These are phyloP conservation scores for Arxiozyma telluris DNA, from an alignment of 1,139 yeast species.

Conservation along the genomic window DNA sequence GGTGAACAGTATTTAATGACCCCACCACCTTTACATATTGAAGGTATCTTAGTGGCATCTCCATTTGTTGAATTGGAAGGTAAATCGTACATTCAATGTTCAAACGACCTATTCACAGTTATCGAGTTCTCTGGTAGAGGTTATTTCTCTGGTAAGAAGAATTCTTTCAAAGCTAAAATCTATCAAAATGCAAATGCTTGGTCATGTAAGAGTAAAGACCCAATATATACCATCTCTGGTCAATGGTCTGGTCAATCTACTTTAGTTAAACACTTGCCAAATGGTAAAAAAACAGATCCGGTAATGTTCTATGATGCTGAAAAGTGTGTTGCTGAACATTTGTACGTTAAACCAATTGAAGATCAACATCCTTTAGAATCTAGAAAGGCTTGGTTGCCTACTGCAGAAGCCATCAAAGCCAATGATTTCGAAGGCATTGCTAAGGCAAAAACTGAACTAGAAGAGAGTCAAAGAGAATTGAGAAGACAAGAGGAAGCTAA, in stretches of 20 bases:
- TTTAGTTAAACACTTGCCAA: constrained; percentile 26
- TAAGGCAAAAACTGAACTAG: constrained; percentile 65
- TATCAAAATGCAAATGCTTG: constrained; percentile 47
- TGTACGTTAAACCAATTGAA: constrained; percentile 68
- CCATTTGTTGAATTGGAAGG: constrained; percentile 91
- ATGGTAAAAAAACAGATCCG: constrained; percentile 20
- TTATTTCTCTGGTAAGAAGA: constrained; percentile 89
- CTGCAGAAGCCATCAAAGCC: constrained; percentile 70
- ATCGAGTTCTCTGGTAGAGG: constrained; percentile 89
- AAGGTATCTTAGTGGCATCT: constrained; percentile 81
- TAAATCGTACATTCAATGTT: constrained; percentile 68
- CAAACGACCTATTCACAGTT: constrained; percentile 64
- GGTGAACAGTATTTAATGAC: constrained; percentile 71
- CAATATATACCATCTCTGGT: constrained; percentile 66
- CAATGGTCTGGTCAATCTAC: constrained; percentile 83
- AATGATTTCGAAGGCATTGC: constrained; percentile 70
- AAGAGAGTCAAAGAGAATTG: constrained; percentile 72
- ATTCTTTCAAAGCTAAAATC: constrained; percentile 78
- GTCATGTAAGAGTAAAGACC: constrained; percentile 43
- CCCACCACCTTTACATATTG: constrained; percentile 90
- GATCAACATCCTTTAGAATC: constrained; percentile 71
- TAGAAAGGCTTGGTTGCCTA: constrained; percentile 77
- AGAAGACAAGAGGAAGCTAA: constrained; percentile 61
- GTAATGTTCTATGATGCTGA: constrained; percentile 66
- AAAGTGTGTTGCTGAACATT: constrained; percentile 41